These are phyloP conservation scores for Corymbia calophylla DNA, from an alignment of 441 rosid species.

Conservation along the genomic window DNA sequence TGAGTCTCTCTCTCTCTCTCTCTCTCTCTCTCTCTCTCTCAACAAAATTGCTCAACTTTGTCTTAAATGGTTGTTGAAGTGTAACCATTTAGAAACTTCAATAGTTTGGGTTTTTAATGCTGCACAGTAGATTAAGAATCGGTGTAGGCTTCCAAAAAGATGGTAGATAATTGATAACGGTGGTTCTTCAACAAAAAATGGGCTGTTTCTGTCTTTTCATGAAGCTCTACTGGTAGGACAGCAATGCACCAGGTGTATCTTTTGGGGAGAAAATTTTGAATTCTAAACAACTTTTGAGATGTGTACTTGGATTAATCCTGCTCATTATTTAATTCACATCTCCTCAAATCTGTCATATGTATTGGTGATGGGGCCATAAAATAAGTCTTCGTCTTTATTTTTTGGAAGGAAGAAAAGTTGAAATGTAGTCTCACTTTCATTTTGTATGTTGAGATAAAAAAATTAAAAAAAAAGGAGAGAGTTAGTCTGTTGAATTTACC, in stretches of 20 bases:
- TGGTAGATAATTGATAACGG: not conserved
- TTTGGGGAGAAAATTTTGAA: not conserved
- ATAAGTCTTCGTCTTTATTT: not conserved
- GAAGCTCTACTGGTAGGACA: not conserved
- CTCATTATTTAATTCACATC: not conserved
- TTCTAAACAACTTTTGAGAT: not conserved
- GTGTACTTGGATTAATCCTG: not conserved
- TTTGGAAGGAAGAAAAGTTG: not conserved
- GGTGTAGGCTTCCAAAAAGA: not conserved
- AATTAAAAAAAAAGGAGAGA: not conserved
- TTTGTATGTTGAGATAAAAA: not conserved
- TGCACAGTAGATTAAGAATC: not conserved
- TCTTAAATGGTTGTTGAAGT: not conserved
- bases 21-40: not conserved
- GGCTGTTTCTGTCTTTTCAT: not conserved
- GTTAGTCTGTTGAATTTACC: not conserved
- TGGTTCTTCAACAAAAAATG: not conserved
- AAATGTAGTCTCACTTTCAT: not conserved
- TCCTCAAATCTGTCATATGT: not conserved
- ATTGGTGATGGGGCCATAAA: not conserved
- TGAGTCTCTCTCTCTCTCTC: constrained; percentile 24
- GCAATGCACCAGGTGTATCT: not conserved
- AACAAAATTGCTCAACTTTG: not conserved
- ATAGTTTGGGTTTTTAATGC: not conserved
- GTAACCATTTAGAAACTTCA: not conserved